Evolutionary conservation across 2,329 filamentous ascomycete species (phyloP).

Genomic region (Rasamsonia emersonii): DNA sequence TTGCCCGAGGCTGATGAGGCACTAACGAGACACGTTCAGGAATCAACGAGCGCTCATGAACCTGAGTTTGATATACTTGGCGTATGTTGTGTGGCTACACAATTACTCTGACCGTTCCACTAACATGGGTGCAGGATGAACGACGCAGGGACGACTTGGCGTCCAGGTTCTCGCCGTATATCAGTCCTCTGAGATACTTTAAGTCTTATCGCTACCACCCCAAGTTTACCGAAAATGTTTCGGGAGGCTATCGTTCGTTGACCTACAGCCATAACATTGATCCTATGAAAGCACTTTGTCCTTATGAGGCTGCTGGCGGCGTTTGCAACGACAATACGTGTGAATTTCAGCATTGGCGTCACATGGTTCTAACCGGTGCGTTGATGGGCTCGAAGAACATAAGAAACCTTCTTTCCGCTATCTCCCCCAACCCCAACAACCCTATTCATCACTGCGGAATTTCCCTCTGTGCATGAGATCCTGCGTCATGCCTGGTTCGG

Average conservation of each 20-base stretch:
- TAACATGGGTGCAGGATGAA: conserved; percentile 22
- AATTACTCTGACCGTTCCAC: conserved; percentile 13
- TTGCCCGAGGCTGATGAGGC: conserved; percentile 17
- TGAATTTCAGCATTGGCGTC: conserved; percentile 69
- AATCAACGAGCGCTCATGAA: conserved; percentile 14
- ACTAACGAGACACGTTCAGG: conserved; percentile 25
- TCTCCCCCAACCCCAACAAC: conserved; percentile 15
- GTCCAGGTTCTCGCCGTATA: conserved; percentile 56
- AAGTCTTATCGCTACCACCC: conserved; percentile 87
- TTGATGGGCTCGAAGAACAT: conserved; percentile 30
- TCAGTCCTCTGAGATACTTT: conserved; percentile 74
- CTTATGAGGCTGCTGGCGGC: conserved; percentile 61
- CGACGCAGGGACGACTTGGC: conserved; percentile 11
- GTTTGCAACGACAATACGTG: conserved; percentile 69
- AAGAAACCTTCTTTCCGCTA: conserved; percentile 14
- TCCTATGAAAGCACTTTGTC: conserved; percentile 63
- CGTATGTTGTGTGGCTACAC: conserved; percentile 20
- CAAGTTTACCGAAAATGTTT: conserved; percentile 58
- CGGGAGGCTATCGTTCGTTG: conserved; percentile 74
- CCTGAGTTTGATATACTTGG: conserved; percentile 21
- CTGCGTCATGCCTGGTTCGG: too few species aligned
- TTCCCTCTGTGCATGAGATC: conserved; percentile 11
- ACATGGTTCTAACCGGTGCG: conserved; percentile 68
- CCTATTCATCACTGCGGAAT: conserved; percentile 15
- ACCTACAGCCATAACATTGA: conserved; percentile 93